phyloP scores from a whole-genome alignment of 2,329 filamentous ascomycete genomes.

The Cercospora beticola region DNA sequence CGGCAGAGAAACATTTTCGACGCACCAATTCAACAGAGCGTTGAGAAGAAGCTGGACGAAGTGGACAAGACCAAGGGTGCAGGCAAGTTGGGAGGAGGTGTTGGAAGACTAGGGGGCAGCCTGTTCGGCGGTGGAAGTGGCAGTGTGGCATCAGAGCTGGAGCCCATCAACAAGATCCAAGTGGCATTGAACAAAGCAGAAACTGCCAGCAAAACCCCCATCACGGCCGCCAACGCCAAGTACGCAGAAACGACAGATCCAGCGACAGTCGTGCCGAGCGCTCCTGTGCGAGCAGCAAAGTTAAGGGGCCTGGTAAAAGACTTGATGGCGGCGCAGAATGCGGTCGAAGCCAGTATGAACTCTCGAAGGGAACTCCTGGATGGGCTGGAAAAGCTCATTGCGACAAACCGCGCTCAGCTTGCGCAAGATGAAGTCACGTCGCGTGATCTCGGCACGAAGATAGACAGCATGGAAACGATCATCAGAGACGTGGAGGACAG shows the following conservation, averaged over 20 bases:
- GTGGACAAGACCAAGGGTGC: slow-evolving; percentile 51
- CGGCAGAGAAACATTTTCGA: slow-evolving; percentile 84
- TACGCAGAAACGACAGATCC: slow-evolving; percentile 81
- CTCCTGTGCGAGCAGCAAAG: slow-evolving; percentile 87
- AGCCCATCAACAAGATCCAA: slow-evolving; percentile 71
- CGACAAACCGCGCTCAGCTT: slow-evolving; percentile 68
- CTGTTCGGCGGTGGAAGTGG: slow-evolving; percentile 62
- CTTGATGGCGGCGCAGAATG: slow-evolving; percentile 82
- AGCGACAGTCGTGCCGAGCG: slow-evolving; percentile 66
- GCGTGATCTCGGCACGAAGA: slow-evolving; percentile 64
- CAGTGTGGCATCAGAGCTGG: slow-evolving; percentile 72
- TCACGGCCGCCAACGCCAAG: slow-evolving; percentile 73
- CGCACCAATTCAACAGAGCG: slow-evolving; percentile 70
- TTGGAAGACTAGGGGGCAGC: slow-evolving; percentile 58
- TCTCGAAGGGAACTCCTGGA: slow-evolving; percentile 74
- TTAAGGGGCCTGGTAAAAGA: slow-evolving; percentile 87
- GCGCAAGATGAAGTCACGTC: slow-evolving; percentile 67
- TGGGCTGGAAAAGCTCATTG: slow-evolving; percentile 78
- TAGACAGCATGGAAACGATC: slow-evolving; percentile 71
- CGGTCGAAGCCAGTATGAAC: slow-evolving; percentile 85
- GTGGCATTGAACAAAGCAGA: slow-evolving; percentile 72
- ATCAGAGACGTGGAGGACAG: slow-evolving; percentile 86
- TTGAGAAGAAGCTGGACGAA: slow-evolving; percentile 74
- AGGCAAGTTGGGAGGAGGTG: slow-evolving; percentile 27
- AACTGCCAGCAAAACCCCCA: slow-evolving; percentile 63